Evolutionary conservation across 345 rosid species (phyloP).

Genomic region (Combretum micranthum): DNA sequence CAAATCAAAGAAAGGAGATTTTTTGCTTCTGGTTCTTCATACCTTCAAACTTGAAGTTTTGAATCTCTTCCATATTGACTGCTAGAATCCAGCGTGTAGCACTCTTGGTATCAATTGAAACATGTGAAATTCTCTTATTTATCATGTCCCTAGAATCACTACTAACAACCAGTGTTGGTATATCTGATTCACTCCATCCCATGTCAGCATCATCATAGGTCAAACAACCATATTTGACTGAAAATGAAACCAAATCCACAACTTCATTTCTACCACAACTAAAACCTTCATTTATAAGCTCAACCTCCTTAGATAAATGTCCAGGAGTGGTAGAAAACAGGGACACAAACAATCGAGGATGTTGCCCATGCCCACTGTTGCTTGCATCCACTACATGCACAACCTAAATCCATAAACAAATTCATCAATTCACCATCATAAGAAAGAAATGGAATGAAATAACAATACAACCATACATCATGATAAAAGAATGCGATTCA

Average conservation of each 20-base stretch:
- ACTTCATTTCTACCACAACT: conserved; percentile 58
- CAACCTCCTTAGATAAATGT: conserved; percentile 62
- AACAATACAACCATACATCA: neutral
- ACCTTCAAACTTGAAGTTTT: conserved; percentile 69
- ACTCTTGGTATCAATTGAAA: conserved; percentile 56
- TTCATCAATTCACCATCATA: neutral
- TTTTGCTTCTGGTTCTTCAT: conserved; percentile 3
- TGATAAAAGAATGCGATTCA: neutral
- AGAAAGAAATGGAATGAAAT: neutral
- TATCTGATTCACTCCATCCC: conserved; percentile 69
- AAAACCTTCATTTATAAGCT: conserved; percentile 63
- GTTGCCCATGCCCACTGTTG: conserved; percentile 34
- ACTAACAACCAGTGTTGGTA: conserved; percentile 48
- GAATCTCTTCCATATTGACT: conserved; percentile 58
- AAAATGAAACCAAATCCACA: conserved; percentile 70
- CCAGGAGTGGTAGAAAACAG: conserved; percentile 85
- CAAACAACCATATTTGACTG: conserved; percentile 71
- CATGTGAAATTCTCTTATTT: conserved; percentile 32
- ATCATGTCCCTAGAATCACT: conserved; percentile 22
- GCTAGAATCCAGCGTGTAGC: conserved; percentile 87
- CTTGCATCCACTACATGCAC: conserved; percentile 87
- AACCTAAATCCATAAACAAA: conserved; percentile 38
- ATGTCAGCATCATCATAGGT: conserved; percentile 36
- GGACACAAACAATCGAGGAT: conserved; percentile 49
- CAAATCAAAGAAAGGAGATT: neutral